Conservation (phyloP, 176 grass and related monocot genomes). For the Carex kokanica region DNA sequence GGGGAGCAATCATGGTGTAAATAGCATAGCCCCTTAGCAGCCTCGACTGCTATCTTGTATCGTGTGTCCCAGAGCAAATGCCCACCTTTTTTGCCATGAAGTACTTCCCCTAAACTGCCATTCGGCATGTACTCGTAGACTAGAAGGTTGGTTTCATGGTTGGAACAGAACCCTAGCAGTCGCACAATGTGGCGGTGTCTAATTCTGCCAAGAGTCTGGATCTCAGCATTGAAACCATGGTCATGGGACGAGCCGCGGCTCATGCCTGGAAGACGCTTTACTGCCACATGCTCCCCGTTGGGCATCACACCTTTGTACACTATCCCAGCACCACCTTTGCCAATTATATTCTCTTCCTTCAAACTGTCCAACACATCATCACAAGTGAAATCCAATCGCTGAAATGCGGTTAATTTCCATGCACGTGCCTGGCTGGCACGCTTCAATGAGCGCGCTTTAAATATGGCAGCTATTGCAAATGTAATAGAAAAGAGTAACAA, state of each 20-base stretch:
- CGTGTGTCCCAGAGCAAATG: conserved; percentile 82
- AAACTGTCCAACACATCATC: conserved; percentile 72
- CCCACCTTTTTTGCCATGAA: conserved; percentile 91
- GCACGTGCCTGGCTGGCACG: conserved; percentile 64
- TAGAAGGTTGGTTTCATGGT: conserved; percentile 81
- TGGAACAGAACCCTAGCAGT: conserved; percentile 79
- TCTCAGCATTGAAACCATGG: conserved; percentile 92
- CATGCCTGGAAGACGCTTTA: conserved; percentile 76
- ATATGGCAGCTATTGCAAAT: conserved; percentile 64
- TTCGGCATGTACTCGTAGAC: conserved; percentile 98
- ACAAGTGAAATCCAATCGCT: conserved; percentile 74
- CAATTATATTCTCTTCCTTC: conserved; percentile 94
- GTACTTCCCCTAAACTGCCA: conserved; percentile 88
- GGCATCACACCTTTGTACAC: conserved; percentile 94
- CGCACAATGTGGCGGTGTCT: conserved; percentile 91
- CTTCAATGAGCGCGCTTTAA: conserved; percentile 84
- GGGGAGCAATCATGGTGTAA: conserved; percentile 90
- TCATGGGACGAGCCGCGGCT: conserved; percentile 78
- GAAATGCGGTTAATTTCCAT: conserved; percentile 83
- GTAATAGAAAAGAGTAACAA: conserved; percentile 73
- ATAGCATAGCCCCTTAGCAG: conserved; percentile 96
- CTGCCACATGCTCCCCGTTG: conserved; percentile 72
- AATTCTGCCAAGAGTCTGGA: conserved; percentile 90
- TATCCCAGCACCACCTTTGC: conserved; percentile 90
- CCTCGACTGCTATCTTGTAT: conserved; percentile 81